A percentile compares a stretch with the other conserved stretches of the same genome.
Conservation (phyloP, 2,329 filamentous ascomycete genomes). For the Achaetomium macrosporum region DNA sequence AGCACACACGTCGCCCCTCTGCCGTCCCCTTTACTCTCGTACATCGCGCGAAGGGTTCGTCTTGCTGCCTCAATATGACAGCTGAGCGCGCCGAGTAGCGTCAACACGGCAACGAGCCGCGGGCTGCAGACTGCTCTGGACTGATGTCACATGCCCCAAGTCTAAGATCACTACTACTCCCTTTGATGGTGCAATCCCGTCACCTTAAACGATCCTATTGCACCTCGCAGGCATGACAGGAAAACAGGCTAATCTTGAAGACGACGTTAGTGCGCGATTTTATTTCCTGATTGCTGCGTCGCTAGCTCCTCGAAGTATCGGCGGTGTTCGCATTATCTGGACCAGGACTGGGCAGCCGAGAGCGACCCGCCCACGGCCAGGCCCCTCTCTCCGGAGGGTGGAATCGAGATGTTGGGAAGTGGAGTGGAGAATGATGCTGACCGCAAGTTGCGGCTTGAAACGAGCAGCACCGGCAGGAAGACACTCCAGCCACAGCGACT, state of each 20-base stretch:
- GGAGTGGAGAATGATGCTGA: constrained; percentile 13
- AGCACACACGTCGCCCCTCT: too few relatives aligned
- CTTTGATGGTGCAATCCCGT: neutral
- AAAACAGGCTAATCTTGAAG: constrained; percentile 16
- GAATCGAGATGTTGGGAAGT: constrained; percentile 8
- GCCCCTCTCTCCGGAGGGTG: constrained; percentile 6
- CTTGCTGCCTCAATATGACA: too few relatives aligned
- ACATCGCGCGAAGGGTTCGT: neutral
- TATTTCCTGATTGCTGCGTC: constrained; percentile 12
- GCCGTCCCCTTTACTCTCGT: too few relatives aligned
- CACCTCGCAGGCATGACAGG: neutral
- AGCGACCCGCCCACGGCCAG: constrained; percentile 5
- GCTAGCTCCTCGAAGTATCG: constrained; percentile 3
- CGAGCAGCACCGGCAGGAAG: constrained; percentile 9
- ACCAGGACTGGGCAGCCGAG: constrained; percentile 1
- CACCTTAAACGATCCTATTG: neutral
- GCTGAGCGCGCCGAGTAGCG: too few relatives aligned
- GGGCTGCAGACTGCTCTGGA: too few relatives aligned
- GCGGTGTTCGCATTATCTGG: constrained; percentile 6
- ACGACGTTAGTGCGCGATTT: constrained; percentile 21
- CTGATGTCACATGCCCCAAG: neutral
- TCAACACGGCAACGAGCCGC: neutral
- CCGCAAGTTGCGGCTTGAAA: constrained; percentile 24
- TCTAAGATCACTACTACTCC: neutral
- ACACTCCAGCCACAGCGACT: neutral